phyloP scores from a whole-genome alignment of 1,284 basidiomycete genomes.

The Ustilago vetiveriae region DNA sequence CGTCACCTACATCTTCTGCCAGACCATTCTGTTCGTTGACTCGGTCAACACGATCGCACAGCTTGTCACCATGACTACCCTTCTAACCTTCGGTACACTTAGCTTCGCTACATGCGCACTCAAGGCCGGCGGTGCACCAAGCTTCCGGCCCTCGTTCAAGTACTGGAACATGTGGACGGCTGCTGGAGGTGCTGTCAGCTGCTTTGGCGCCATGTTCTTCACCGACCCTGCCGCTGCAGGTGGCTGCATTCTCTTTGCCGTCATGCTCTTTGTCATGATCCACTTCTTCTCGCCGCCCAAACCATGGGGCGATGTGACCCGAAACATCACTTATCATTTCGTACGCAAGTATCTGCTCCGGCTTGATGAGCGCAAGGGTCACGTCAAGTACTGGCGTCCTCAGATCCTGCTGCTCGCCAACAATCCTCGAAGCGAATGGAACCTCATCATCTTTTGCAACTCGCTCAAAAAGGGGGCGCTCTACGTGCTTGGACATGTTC shows the following conservation, averaged over 20 bases:
- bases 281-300: slow-evolving; percentile 65
- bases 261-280: slow-evolving; percentile 62
- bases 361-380: slow-evolving; percentile 65
- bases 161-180: slow-evolving; percentile 67
- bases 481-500: slow-evolving; percentile 64
- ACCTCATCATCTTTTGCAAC: slow-evolving; percentile 67
- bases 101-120: slow-evolving; percentile 64
- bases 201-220: slow-evolving; percentile 65
- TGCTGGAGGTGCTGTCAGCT: slow-evolving; percentile 56
- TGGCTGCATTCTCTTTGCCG: slow-evolving; percentile 58
- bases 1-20: slow-evolving; percentile 61
- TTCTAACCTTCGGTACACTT: slow-evolving; percentile 65
- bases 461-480: slow-evolving; percentile 66
- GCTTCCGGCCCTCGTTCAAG: slow-evolving; percentile 66
- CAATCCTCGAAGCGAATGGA: slow-evolving; percentile 65
- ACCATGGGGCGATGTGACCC: slow-evolving; percentile 66
- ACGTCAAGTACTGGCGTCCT: slow-evolving; percentile 67
- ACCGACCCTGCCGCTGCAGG: slow-evolving; percentile 55
- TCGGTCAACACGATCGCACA: slow-evolving; percentile 66
- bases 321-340: slow-evolving; percentile 66
- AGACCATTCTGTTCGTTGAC: slow-evolving; percentile 62
- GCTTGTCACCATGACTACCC: slow-evolving; percentile 66
- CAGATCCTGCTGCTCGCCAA: slow-evolving; percentile 65
- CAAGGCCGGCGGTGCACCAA: slow-evolving; percentile 66
- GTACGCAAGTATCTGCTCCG: slow-evolving; percentile 65